These are phyloP conservation scores for Candida broadrunensis DNA, from an alignment of 805 yeast genomes.

Conservation along the genomic window DNA sequence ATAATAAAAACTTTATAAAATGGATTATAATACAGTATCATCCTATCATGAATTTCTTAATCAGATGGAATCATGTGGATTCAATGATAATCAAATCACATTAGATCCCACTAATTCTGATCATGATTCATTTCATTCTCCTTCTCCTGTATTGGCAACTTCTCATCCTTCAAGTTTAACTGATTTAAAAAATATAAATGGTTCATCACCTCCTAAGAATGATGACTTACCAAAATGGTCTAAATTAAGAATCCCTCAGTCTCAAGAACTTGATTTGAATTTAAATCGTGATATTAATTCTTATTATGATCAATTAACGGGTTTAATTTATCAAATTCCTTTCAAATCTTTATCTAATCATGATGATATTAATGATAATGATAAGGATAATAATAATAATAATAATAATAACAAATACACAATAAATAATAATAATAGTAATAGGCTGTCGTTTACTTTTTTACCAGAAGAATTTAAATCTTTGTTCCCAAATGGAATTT, in stretches of 20 bases:
- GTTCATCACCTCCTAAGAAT: neutral
- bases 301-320: constrained; percentile 6
- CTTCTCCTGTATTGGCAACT: neutral
- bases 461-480: neutral
- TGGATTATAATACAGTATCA: constrained; percentile 11
- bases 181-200: neutral
- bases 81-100: constrained; percentile 11
- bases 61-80: constrained; percentile 18
- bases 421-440: neutral
- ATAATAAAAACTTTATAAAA: too few species aligned
- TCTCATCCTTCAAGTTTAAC: neutral
- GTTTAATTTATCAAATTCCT: neutral
- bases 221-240: neutral
- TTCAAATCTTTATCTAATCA: neutral
- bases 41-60: constrained; percentile 25
- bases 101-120: constrained; percentile 2
- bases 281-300: constrained; percentile 7
- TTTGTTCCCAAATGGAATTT: neutral
- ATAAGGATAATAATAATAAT: neutral
- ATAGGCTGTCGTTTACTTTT: neutral
- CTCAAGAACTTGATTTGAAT: constrained; percentile 5
- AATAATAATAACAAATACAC: too few species aligned
- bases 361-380: neutral
- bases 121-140: neutral
- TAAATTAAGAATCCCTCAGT: neutral